Evolutionary conservation across 192 early-diverging fungal genomes (phyloP).

Genomic region (Backusella circina): DNA sequence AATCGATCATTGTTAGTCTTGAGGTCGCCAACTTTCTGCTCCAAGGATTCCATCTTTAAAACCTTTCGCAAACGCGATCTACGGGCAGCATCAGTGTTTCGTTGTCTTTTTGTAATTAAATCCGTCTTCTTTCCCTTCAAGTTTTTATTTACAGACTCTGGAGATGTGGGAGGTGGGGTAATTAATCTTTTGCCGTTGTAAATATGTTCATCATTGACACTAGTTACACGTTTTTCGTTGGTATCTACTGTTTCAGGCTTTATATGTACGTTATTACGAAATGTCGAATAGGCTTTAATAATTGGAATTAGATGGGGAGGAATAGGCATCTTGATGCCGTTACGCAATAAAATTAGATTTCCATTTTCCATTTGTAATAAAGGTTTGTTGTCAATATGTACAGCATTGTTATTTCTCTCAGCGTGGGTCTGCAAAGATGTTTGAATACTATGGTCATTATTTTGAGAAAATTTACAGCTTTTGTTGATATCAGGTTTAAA

Average conservation of each 20-base stretch:
- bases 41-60: constrained; percentile 12
- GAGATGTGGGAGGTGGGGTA: neutral
- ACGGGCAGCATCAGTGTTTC: constrained; percentile 25
- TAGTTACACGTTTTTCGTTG: neutral
- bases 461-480: neutral
- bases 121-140: constrained; percentile 1
- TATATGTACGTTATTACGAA: neutral
- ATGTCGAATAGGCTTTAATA: neutral
- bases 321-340: neutral
- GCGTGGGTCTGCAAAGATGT: neutral
- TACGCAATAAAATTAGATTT: neutral
- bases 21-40: constrained; percentile 13
- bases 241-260: neutral
- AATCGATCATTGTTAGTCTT: constrained; percentile 9
- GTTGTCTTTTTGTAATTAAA: constrained; percentile 18
- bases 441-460: neutral
- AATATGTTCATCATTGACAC: neutral
- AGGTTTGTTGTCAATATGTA: neutral
- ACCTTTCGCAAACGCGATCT: constrained; percentile 21
- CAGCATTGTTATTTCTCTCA: neutral
- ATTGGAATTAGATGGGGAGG: constrained; percentile 4
- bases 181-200: neutral
- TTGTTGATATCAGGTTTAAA: neutral
- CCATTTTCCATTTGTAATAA: neutral
- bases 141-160: neutral